Evolutionary conservation across 768 basidiomycete genomes (phyloP).

Genomic region (Fomitopsis serialis): DNA sequence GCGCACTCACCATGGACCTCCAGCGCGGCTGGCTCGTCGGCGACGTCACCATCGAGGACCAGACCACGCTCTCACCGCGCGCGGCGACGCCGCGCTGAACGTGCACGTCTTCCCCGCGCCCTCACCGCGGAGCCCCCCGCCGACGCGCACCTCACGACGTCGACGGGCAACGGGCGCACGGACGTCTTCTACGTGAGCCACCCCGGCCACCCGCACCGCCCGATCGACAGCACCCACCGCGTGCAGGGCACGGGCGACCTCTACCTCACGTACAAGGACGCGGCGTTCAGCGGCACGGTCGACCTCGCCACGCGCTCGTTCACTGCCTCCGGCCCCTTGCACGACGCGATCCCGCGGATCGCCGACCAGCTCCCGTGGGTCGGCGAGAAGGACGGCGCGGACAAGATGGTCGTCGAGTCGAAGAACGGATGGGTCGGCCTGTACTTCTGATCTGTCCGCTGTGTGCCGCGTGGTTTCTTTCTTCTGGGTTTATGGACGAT

Average conservation of each 20-base stretch:
- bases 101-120: conserved; percentile 39
- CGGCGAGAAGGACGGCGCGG: conserved; percentile 25
- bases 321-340: conserved; percentile 15
- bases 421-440: conserved; percentile 23
- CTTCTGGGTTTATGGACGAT: no score
- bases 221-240: conserved; percentile 42
- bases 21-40: conserved; percentile 59
- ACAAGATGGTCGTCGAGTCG: conserved; percentile 19
- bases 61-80: conserved; percentile 41
- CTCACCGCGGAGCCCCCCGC: conserved; percentile 28
- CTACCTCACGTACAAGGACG: conserved; percentile 49
- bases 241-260: conserved; percentile 47
- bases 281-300: conserved; percentile 45
- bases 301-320: conserved; percentile 37
- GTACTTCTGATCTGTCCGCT: conserved; percentile 18
- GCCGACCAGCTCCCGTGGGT: conserved; percentile 19
- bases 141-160: conserved; percentile 36
- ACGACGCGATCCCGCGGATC: conserved; percentile 14
- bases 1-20: conserved; percentile 38
- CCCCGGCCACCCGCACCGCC: conserved; percentile 36
- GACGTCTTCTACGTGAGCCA: conserved; percentile 42
- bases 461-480: neutral
- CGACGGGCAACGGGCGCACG: conserved; percentile 48
- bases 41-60: conserved; percentile 40
- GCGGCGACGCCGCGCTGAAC: conserved; percentile 44